Percentiles rank a stretch among this genome's conserved stretches.
These are phyloP conservation scores for Sphenostylis stenocarpa DNA, from an alignment of 306 rosid genomes.

Conservation along the genomic window DNA sequence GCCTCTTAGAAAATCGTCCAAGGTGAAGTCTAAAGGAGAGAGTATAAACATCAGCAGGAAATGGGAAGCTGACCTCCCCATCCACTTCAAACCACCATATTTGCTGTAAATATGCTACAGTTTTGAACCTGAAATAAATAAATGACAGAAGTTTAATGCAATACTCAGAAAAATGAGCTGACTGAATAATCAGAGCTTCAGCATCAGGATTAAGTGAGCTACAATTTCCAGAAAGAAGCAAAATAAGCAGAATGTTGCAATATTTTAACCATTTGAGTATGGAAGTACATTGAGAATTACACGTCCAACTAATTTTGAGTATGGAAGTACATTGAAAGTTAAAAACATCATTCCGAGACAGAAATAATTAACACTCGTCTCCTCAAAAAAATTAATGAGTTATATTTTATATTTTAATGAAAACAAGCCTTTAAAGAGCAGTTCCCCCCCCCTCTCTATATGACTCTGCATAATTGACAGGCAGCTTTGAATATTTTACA, in stretches of 20 bases:
- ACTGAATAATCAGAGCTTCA: conserved; percentile 2
- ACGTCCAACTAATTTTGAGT: background rate
- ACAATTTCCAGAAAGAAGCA: conserved; percentile 7
- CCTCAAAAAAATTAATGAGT: background rate
- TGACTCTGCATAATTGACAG: background rate
- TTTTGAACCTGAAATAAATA: conserved; percentile 69
- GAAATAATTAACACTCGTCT: background rate
- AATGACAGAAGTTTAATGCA: conserved; percentile 18
- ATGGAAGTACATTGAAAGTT: background rate
- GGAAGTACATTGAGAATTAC: background rate
- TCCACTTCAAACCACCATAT: conserved; percentile 98
- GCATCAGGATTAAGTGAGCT: background rate
- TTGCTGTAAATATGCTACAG: conserved; percentile 86
- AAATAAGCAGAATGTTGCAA: conserved; percentile 14
- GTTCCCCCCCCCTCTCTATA: background rate
- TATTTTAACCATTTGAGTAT: background rate
- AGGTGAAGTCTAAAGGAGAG: conserved; percentile 86
- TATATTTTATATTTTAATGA: background rate
- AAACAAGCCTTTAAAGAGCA: background rate
- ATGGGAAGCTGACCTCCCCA: conserved; percentile 71
- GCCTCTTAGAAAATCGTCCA: conserved; percentile 77
- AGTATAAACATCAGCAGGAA: conserved; percentile 83
- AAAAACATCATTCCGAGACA: background rate
- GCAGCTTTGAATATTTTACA: background rate
- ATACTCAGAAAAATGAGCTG: background rate